Evolutionary conservation across 1,284 basidiomycete species (phyloP).

Genomic region (Meripilus lineatus): DNA sequence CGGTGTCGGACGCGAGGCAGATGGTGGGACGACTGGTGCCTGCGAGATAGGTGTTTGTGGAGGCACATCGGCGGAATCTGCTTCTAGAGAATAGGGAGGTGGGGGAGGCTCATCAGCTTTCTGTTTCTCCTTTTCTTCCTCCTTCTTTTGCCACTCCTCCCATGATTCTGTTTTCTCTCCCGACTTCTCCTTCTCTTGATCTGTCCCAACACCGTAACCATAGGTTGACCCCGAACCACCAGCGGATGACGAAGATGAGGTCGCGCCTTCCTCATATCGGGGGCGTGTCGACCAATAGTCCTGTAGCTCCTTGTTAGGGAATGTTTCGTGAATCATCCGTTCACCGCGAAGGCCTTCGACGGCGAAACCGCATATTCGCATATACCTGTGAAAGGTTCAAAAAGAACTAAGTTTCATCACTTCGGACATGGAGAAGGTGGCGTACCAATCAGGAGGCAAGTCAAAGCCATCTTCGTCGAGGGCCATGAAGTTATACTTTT

Average conservation of each 20-base stretch:
- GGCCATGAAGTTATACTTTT: conserved; percentile 55
- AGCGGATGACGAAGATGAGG: conserved; percentile 22
- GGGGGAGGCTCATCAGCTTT: conserved; percentile 53
- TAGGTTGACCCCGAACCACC: conserved; percentile 22
- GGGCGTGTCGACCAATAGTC: conserved; percentile 70
- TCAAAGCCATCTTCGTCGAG: conserved; percentile 70
- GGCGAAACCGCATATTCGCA: conserved; percentile 71
- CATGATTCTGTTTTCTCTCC: conserved; percentile 28
- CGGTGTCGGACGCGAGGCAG: neutral
- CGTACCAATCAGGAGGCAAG: conserved; percentile 67
- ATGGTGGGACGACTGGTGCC: neutral
- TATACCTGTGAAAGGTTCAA: conserved; percentile 49
- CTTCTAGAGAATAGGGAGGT: conserved; percentile 64
- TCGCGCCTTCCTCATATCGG: conserved; percentile 41
- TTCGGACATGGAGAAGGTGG: conserved; percentile 11
- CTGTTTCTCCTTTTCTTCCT: conserved; percentile 26
- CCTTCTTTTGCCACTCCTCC: conserved; percentile 38
- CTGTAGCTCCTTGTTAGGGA: conserved; percentile 66
- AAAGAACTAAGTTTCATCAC: neutral
- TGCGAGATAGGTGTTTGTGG: neutral
- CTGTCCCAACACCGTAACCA: no score
- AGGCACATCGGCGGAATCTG: conserved; percentile 29
- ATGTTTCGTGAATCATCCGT: conserved; percentile 52
- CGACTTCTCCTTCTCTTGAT: neutral
- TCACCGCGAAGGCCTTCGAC: conserved; percentile 63